These are phyloP conservation scores for Venturia aucupariae DNA, from an alignment of 2,329 filamentous ascomycete genomes.

Conservation along the genomic window DNA sequence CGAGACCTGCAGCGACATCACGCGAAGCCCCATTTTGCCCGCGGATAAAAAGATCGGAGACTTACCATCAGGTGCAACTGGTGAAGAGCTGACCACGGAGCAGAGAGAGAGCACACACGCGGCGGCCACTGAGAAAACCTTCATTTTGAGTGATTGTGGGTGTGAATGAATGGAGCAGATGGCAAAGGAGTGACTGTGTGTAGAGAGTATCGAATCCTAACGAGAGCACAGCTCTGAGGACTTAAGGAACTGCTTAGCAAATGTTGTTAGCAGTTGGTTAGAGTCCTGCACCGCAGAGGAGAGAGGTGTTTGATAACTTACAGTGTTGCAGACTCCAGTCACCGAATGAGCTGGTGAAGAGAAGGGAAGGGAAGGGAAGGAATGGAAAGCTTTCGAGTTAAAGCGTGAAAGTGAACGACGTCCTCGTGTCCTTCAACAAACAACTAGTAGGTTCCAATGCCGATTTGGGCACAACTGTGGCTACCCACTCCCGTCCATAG, in stretches of 20 bases:
- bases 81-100: not conserved
- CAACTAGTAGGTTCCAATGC: not conserved
- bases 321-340: not conserved
- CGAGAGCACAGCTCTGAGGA: not conserved
- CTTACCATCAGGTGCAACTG: not conserved
- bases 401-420: too few species aligned
- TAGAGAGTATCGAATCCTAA: not conserved
- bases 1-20: too few species aligned
- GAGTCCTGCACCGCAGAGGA: not conserved
- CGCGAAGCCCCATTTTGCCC: too few species aligned
- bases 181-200: not conserved
- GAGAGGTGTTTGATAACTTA: not conserved
- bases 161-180: not conserved
- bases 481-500: slow-evolving; percentile 7
- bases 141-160: slow-evolving; percentile 5
- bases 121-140: not conserved
- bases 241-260: not conserved
- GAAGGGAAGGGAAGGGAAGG: not conserved
- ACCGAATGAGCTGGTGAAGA: not conserved
- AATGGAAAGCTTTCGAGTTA: not conserved
- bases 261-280: not conserved
- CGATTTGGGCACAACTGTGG: not conserved
- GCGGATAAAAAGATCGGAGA: not conserved
- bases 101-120: not conserved
- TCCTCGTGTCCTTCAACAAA: not conserved